Evolutionary conservation across 768 basidiomycete species (phyloP).

Genomic region (Hericium coralloides): DNA sequence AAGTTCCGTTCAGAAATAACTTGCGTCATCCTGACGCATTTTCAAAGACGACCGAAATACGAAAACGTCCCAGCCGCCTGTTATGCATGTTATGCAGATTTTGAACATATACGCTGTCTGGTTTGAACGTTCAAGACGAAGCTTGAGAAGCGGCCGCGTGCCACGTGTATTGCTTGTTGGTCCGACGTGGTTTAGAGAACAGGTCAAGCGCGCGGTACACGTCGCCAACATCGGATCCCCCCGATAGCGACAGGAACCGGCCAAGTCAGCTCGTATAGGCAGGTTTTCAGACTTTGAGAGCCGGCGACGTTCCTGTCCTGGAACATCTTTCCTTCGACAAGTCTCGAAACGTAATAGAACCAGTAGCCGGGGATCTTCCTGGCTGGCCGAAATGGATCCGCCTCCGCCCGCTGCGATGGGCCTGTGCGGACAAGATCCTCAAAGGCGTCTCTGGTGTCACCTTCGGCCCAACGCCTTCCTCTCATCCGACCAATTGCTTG

Average conservation of each 20-base stretch:
- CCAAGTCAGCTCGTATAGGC: background rate
- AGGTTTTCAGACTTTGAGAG: background rate
- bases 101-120: background rate
- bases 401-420: background rate
- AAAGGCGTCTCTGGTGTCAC: background rate
- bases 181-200: background rate
- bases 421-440: background rate
- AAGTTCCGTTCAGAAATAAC: too few species aligned
- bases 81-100: too few species aligned
- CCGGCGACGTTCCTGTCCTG: background rate
- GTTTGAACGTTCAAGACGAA: background rate
- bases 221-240: background rate
- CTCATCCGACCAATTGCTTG: background rate
- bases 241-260: background rate
- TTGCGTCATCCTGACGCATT: too few species aligned
- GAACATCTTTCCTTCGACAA: background rate
- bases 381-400: constrained; percentile 2
- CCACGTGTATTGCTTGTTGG: background rate
- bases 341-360: constrained; percentile 1
- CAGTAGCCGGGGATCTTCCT: constrained; percentile 1
- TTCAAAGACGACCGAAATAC: too few species aligned
- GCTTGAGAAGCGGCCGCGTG: background rate
- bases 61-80: too few species aligned
- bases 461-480: background rate
- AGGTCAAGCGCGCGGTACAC: background rate